Base-by-base conservation (phyloP, 2,329 filamentous ascomycete species). In the Pezicula neosporulosa region DNA sequence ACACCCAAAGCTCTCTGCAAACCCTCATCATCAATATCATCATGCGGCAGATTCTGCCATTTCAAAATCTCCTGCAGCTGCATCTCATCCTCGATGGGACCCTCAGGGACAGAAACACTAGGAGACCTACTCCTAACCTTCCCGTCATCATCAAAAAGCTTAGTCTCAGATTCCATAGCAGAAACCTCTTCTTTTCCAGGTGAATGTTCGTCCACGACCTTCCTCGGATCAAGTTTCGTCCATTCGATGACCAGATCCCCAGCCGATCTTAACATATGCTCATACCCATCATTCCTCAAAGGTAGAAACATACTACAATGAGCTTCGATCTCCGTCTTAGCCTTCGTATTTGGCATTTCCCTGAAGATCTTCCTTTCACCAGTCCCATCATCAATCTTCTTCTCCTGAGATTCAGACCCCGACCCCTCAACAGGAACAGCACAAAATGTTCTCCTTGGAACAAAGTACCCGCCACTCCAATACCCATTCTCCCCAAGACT, bases 381-480 rank as follows among this genome's bases (percentile, higher is more conserved):
- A 38, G 19, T 50, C 47, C 12, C 30, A 13, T 33, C 12, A 33
- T 10, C 24, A 24, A 24, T 24, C 24, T 24, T 24, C 24, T 24
- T 24, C 24, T 6, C 24, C 24, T 24, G 24, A 24, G 24, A 6
- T 6, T 6, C 24, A 24, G 3, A 24, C 24, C 6, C 24, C 24
- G 2, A 2, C 24, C 24, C 49, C 43, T 66, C 65, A 0, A 71
- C 72, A 0, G 85, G 86, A 21, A 92, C 70, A 4, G 87, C 86
- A 64, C 89, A 93, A 62, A 96, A 96, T 0, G 90, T 96, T 38
- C 91, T 75, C 59, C 91, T 82, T 0, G 79, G 79, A 0, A 82
- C 77, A 64, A 75, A 85, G 69, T 73, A 82, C 0, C 79, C 79
- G 2, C 79, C 79, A 27, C 72, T 77, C 79, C 79, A 82, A 61